Percentiles rank a stretch among this genome's conserved stretches.
phyloP scores from a whole-genome alignment of 805 yeast species.

The Saturnispora halmiae region DNA sequence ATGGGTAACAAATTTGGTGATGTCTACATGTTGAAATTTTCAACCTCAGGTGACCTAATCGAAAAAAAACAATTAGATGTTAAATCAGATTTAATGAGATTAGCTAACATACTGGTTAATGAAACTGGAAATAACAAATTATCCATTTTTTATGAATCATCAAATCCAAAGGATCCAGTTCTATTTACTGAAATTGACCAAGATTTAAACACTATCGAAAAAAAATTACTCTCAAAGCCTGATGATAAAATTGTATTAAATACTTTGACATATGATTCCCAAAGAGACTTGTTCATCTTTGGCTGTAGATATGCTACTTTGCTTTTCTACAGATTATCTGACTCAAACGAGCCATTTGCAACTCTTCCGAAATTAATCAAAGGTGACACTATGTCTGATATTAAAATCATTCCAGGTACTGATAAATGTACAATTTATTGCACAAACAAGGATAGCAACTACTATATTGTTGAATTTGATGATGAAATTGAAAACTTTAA shows the following conservation, averaged over 20 bases:
- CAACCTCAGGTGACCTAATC: constrained; percentile 27
- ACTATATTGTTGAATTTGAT: constrained; percentile 33
- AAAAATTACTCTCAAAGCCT: constrained; percentile 19
- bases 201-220: constrained; percentile 20
- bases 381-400: constrained; percentile 63
- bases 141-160: constrained; percentile 50
- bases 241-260: constrained; percentile 45
- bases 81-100: constrained; percentile 31
- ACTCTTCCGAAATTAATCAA: constrained; percentile 42
- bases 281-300: constrained; percentile 37
- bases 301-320: constrained; percentile 70
- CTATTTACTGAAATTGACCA: constrained; percentile 31
- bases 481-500: constrained; percentile 4
- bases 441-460: constrained; percentile 62
- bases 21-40: constrained; percentile 35
- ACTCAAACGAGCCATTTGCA: constrained; percentile 18
- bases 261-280: constrained; percentile 37
- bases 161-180: constrained; percentile 53
- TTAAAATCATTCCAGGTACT: constrained; percentile 30
- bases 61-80: constrained; percentile 19
- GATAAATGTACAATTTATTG: constrained; percentile 26
- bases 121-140: constrained; percentile 20
- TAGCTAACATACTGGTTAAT: constrained; percentile 40
- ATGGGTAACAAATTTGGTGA: constrained; percentile 34
- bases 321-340: constrained; percentile 39